Evolutionary conservation across 805 yeast genomes (phyloP), one percentile per base, ranked within the genome.

Genomic region (Komagataella pseudopastoris): DNA sequence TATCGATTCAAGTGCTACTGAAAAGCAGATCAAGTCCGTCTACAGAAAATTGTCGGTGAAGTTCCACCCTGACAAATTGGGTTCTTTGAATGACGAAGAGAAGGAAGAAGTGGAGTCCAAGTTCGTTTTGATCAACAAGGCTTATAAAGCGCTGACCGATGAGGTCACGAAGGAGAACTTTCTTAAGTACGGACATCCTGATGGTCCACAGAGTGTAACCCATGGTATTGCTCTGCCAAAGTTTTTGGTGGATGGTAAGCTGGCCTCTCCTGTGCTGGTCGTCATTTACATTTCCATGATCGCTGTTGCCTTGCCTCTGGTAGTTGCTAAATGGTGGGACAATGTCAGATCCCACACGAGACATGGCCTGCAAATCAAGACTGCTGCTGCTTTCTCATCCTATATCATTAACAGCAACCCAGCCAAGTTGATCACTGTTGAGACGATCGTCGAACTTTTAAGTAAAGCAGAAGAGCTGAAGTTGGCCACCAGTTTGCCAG

Each of bases 141-240:
- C 99, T 23, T 89, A 95, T 69, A 86, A 89, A 67, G 88, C 99
- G 0, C 76, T 93, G 56, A 95, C 99, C 12, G 98, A 93, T 67
- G 96, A 88, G 58, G 76, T 73, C 8, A 81, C 87, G 3, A 85
- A 80, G 59, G 87, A 86, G 58, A 93, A 93, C 64, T 89, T 78
- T 65, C 71, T 83, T 59, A 82, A 79, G 59, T 93, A 84, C 61
- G 99, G 99, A 49, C 96, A 95, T 64, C 99, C 99, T 4, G 99
- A 93, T 70, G 99, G 99, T 46, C 96, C 95, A 46, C 96, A 88
- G 66, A 87, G 87, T 23, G 75, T 84, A 17, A 71, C 84, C 18
- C 96, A 88, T 64, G 99, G 99, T 55, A 89, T 93, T 65, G 99
- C 98, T 0, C 70, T 93, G 57, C 99, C 99, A 36, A 82, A 85